Conservation (phyloP, 192 early-diverging fungal genomes). For the Podila verticillata region DNA sequence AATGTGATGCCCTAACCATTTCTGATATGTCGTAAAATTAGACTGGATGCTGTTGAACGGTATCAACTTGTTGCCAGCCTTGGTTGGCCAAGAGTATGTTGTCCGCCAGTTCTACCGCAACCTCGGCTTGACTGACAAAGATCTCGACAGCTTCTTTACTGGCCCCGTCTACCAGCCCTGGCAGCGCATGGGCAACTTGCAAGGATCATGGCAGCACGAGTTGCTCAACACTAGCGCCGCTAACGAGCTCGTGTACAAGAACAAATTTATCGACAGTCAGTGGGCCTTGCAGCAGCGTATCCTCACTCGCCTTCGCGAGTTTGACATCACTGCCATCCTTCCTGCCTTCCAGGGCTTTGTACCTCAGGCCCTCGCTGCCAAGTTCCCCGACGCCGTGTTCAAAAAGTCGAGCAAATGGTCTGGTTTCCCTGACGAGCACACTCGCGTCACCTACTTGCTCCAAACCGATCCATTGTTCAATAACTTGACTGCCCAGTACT, state of each 20-base stretch:
- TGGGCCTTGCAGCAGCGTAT: slow-evolving; percentile 36
- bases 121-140: slow-evolving; percentile 6
- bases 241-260: slow-evolving; percentile 41
- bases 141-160: slow-evolving; percentile 12
- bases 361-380: slow-evolving; percentile 1
- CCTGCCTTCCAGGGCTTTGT: slow-evolving; percentile 42
- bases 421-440: slow-evolving; percentile 18
- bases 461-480: slow-evolving; percentile 36
- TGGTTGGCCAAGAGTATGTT: slow-evolving; percentile 25
- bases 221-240: slow-evolving; percentile 12
- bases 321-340: slow-evolving; percentile 26
- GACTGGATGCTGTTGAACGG: slow-evolving; percentile 27
- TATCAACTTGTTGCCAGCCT: slow-evolving; percentile 17
- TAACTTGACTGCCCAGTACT: slow-evolving; percentile 9
- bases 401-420: slow-evolving; percentile 28
- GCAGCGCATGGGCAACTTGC: slow-evolving; percentile 24
- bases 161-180: slow-evolving; percentile 15
- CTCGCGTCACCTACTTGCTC: slow-evolving; percentile 28
- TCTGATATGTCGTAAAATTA: background rate
- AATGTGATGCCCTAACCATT: background rate
- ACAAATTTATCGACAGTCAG: slow-evolving; percentile 33
- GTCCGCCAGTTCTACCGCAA: slow-evolving; percentile 7
- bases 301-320: slow-evolving; percentile 9
- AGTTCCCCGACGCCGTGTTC: slow-evolving; percentile 24
- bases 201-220: slow-evolving; percentile 24